Base-by-base conservation (phyloP, 2,329 filamentous ascomycete genomes). In the Nemania sp. region DNA sequence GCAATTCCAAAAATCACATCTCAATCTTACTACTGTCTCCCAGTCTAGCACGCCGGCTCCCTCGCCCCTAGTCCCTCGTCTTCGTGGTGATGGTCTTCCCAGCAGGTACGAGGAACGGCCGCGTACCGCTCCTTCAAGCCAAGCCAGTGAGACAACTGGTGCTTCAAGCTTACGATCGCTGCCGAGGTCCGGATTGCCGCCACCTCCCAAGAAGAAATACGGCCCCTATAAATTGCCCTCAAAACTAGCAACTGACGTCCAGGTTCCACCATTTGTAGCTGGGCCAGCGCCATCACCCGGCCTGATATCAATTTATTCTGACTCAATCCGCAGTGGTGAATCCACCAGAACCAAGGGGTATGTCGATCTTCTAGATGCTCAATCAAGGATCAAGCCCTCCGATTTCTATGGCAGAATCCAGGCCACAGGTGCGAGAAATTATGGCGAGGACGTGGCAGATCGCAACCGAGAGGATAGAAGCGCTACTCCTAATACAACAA, bases 391-490 rank as follows among this genome's bases (percentile, higher is more conserved):
- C 45, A 83, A 77, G 29, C 82, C 83, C 0, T 78, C 81, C 1
- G 81, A 87, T 67, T 88, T 88, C 70, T 78, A 79, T 55, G 79
- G 80, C 10, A 81, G 86, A 18, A 72, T 88, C 2, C 77, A 82
- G 62, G 86, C 87, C 0, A 75, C 85, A 0, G 87, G 87, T 1
- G 79, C 80, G 0, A 81, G 83, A 51, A 84, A 87, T 57, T 90
- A 88, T 71, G 88, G 86, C n/a, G 89, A 91, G 74, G 88, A 90
- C 74, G 87, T 90, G 1, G 88, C 88, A 1, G 87, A 90, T 70
- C 82, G 89, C 38, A 91, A 91, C 68, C 80, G 88, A 53, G 77
- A 76, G 3, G 75, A 80, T 26, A 84, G 81, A 52, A 72, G 74
- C 0, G 68, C 76, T 41, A 72, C 80, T 59, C 68, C 82, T 5